phyloP scores from a whole-genome alignment of 768 basidiomycete genomes.

The Phanerochaete sordida region DNA sequence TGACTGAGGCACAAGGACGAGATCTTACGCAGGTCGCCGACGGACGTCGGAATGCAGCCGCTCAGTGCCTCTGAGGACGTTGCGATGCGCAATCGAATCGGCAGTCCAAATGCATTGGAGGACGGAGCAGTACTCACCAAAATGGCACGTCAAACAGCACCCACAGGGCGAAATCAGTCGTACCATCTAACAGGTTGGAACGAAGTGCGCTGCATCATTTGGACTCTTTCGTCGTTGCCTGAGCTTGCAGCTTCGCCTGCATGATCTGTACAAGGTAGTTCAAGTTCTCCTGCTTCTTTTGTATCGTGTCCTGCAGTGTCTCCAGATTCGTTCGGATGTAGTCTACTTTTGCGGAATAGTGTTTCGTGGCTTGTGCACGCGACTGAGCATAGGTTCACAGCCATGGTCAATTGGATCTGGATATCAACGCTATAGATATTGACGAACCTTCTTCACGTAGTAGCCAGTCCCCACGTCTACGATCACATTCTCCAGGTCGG shows the following conservation, averaged over 20 bases:
- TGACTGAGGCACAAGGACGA: too few species aligned
- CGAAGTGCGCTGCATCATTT: not conserved
- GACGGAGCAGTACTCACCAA: not conserved
- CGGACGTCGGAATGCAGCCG: too few species aligned
- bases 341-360: constrained; percentile 79
- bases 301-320: constrained; percentile 81
- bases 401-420: constrained; percentile 1
- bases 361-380: constrained; percentile 71
- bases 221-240: constrained; percentile 13
- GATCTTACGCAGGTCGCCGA: too few species aligned
- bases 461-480: constrained; percentile 97
- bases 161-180: too few species aligned
- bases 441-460: constrained; percentile 85
- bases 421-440: not conserved
- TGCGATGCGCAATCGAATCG: too few species aligned
- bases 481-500: constrained; percentile 81
- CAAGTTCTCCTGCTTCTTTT: constrained; percentile 89
- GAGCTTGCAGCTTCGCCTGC: constrained; percentile 54
- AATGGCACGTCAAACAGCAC: not conserved
- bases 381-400: constrained; percentile 49
- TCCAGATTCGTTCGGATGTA: constrained; percentile 84
- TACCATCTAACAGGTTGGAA: not conserved
- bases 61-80: too few species aligned
- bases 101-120: too few species aligned
- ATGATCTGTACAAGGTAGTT: constrained; percentile 69